Evolutionary conservation across 352 stramenopile species (phyloP).

Genomic region (Stramenopiles sp.): DNA sequence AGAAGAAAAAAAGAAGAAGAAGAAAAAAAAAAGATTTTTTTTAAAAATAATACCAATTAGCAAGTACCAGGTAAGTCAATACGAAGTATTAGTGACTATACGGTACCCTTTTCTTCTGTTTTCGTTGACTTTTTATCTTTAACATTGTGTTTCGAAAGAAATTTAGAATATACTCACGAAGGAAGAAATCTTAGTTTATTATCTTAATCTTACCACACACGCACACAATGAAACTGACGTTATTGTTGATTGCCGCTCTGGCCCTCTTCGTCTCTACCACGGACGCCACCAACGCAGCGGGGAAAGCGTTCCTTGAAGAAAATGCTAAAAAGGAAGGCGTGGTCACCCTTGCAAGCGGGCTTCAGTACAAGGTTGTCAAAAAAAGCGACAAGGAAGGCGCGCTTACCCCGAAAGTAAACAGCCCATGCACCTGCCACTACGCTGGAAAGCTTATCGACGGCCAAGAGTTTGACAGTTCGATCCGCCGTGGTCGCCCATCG

Average conservation of each 20-base stretch:
- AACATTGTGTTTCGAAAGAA: too few relatives aligned
- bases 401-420: slow-evolving; percentile 13
- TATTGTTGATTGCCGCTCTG: not conserved
- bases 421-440: slow-evolving; percentile 19
- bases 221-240: too few relatives aligned
- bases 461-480: slow-evolving; percentile 19
- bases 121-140: too few relatives aligned
- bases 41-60: too few relatives aligned
- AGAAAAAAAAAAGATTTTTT: too few relatives aligned
- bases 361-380: slow-evolving; percentile 58
- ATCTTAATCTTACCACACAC: too few relatives aligned
- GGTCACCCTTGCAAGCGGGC: slow-evolving; percentile 33
- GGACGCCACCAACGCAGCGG: not conserved
- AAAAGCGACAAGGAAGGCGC: slow-evolving; percentile 19
- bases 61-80: too few relatives aligned
- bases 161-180: too few relatives aligned
- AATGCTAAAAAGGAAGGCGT: slow-evolving; percentile 48
- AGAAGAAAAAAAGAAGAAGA: too few relatives aligned
- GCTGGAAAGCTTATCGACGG: slow-evolving; percentile 21
- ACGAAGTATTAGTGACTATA: too few relatives aligned
- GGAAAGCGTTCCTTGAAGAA: slow-evolving; percentile 33
- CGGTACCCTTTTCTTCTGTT: too few relatives aligned
- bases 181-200: too few relatives aligned
- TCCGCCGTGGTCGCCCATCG: slow-evolving; percentile 3
- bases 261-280: not conserved